Conservation (phyloP, 768 basidiomycete species). For the Daedaleopsis nitida region DNA sequence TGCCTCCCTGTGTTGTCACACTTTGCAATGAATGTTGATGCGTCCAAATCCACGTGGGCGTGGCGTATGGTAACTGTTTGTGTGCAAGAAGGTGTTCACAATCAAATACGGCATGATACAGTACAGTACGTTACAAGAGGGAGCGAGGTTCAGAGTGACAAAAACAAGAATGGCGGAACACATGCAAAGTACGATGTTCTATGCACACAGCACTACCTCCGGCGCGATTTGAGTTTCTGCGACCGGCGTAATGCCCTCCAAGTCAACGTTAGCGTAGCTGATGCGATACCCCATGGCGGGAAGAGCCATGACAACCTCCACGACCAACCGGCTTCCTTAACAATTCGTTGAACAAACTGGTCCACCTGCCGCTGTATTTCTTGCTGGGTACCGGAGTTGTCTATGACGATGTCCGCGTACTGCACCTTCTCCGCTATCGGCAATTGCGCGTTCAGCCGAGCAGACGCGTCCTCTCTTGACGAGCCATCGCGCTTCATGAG, state of each 20-base stretch:
- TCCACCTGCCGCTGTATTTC: constrained; percentile 66
- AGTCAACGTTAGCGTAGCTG: constrained; percentile 42
- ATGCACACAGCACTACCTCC: background rate
- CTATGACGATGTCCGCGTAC: constrained; percentile 86
- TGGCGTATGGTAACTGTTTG: too few species aligned
- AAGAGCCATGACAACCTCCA: constrained; percentile 68
- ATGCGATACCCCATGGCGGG: constrained; percentile 55
- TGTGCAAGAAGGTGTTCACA: too few species aligned
- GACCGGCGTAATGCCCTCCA: constrained; percentile 35
- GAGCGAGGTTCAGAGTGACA: too few species aligned
- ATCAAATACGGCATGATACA: too few species aligned
- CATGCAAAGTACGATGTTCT: background rate
- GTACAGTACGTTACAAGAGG: background rate
- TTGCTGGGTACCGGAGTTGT: constrained; percentile 78
- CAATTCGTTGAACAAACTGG: constrained; percentile 42
- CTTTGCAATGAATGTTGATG: too few species aligned
- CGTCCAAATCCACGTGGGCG: too few species aligned
- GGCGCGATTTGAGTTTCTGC: constrained; percentile 11
- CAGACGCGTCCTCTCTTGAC: constrained; percentile 62
- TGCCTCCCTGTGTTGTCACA: too few species aligned
- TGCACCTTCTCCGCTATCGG: constrained; percentile 75
- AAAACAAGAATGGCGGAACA: too few species aligned
- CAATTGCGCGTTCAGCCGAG: constrained; percentile 80
- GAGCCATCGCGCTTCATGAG: constrained; percentile 77
- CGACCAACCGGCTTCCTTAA: constrained; percentile 50